These are phyloP conservation scores for Periconia digitata DNA, from an alignment of 2,329 filamentous ascomycete genomes.

Conservation along the genomic window DNA sequence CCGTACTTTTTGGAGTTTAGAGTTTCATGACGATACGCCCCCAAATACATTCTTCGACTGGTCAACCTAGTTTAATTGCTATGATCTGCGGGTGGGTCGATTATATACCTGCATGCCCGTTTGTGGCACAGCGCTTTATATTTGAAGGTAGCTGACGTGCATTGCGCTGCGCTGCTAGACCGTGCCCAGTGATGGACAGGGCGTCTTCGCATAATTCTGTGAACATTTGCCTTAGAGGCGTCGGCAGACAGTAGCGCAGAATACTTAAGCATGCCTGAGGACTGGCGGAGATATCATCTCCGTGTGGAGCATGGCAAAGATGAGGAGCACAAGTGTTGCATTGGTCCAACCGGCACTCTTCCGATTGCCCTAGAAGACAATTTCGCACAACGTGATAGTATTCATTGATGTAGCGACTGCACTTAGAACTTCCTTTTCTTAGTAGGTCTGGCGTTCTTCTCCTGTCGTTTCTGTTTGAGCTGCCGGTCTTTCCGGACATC, in stretches of 20 bases:
- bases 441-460: slow-evolving; percentile 84
- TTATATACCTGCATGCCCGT: slow-evolving; percentile 4
- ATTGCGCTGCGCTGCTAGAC: slow-evolving; percentile 1
- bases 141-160: background rate
- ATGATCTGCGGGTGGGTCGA: slow-evolving; percentile 1
- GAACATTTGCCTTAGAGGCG: no score
- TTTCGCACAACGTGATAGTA: background rate
- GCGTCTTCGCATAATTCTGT: background rate
- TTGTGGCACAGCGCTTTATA: slow-evolving; percentile 2
- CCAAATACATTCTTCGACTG: background rate
- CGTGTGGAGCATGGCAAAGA: no score
- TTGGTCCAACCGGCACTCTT: no score
- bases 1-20: no score
- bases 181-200: slow-evolving; percentile 3
- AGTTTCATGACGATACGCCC: background rate
- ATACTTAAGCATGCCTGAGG: no score
- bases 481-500: slow-evolving; percentile 84
- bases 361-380: no score
- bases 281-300: no score
- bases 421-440: slow-evolving; percentile 57
- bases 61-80: slow-evolving; percentile 3
- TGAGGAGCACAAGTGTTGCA: no score
- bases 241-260: no score
- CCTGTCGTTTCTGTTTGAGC: slow-evolving; percentile 71
- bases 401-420: slow-evolving; percentile 13